Evolutionary conservation across 164 flowering plant genomes (phyloP), one percentile per base, ranked within the genome.

Genomic region (Sedum album): DNA sequence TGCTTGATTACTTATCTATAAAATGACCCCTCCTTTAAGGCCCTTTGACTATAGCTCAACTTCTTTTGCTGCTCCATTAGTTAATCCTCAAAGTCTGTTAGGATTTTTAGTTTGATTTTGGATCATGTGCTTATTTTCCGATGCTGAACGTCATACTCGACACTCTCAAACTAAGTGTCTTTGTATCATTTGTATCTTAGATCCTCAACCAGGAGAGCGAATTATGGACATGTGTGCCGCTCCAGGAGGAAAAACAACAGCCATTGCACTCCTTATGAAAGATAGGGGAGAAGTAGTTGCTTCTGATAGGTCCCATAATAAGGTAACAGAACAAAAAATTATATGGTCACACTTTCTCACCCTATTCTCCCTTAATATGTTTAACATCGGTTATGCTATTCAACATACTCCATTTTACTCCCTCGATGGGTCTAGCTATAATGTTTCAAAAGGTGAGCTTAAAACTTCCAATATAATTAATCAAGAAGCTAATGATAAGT

Each of bases 151-250:
- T 57, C 31, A 6, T 57, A 14, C 2, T 2, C 3, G 62, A 33
- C 13, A 57, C 33, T 57, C 31, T 33, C 62, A 26, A 20, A 57
- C 17, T 11, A 28, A 57, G 4, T 57, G 33, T 57, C 3, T 28
- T 31, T 9, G 46, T 28, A 18, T 38, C 63, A 11, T 71, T 33
- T 64, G 25, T 46, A 21, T 70, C 26, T 68, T 73, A 90, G 99
- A 90, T 81, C 97, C 99, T 71, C 96, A 86, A 71, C 79, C 65
- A 70, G 97, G 97, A 60, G 99, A 95, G 70, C 78, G 83, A 41
- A 78, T 95, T 80, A 72, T 95, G 73, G 99, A 95, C 76, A 95
- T 95, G 99, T 95, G 97, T 81, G 97, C 99, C 42, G 99, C 99
- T 71, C 97, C 97, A 17, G 99, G 99, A 66, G 97, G 99, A 67